A percentile compares a stretch with the other conserved stretches of the same genome.
These are phyloP conservation scores for Alternaria gansuensis DNA, from an alignment of 2,329 filamentous ascomycete genomes.

Conservation along the genomic window DNA sequence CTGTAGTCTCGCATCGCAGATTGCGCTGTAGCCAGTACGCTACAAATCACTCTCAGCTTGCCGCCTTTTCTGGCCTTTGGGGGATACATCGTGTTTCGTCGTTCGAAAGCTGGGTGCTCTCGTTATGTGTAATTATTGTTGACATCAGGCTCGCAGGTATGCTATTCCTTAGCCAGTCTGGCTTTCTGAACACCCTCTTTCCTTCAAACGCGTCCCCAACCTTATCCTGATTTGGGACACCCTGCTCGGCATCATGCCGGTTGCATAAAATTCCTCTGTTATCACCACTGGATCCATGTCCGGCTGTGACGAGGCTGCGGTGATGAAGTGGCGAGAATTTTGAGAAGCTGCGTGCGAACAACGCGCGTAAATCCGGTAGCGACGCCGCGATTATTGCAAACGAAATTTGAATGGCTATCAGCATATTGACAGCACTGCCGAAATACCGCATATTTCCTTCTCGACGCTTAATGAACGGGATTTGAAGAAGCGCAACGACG, in stretches of 20 bases:
- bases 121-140: slow-evolving; percentile 26
- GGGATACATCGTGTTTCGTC: neutral
- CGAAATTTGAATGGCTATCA: slow-evolving; percentile 39
- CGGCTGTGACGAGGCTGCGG: slow-evolving; percentile 27
- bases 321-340: slow-evolving; percentile 39
- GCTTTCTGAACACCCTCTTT: slow-evolving; percentile 23
- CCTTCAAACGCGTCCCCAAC: slow-evolving; percentile 14
- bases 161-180: slow-evolving; percentile 35
- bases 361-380: slow-evolving; percentile 38
- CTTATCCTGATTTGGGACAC: neutral
- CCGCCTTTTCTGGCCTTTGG: neutral
- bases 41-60: neutral
- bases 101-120: slow-evolving; percentile 11
- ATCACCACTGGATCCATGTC: neutral
- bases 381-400: slow-evolving; percentile 41
- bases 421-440: slow-evolving; percentile 39
- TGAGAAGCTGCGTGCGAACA: slow-evolving; percentile 32
- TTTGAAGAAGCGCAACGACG: slow-evolving; percentile 38
- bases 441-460: slow-evolving; percentile 35
- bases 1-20: too few relatives aligned
- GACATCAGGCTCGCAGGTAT: slow-evolving; percentile 34
- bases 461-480: slow-evolving; percentile 40
- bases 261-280: neutral
- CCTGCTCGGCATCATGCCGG: slow-evolving; percentile 19
- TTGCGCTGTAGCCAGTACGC: too few relatives aligned